Evolutionary conservation across 139 green algal species (phyloP), one percentile per base, ranked within the genome.

Genomic region (Picochlorum sp.): DNA sequence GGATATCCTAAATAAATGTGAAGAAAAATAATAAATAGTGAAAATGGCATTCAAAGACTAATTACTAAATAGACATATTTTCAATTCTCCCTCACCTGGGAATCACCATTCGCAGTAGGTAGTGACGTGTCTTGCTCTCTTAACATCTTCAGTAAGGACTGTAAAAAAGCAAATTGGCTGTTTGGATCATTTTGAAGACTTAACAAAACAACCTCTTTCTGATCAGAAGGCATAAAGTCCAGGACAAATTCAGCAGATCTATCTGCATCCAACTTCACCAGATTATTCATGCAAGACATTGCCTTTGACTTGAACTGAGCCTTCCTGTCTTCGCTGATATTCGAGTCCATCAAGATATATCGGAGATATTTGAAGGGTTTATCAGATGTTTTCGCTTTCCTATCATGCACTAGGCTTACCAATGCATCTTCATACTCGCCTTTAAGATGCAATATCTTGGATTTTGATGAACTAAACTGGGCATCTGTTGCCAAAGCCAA

Each of bases 281-380:
- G 52, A 25, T 37, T 7, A 16, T 59, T 9, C 16, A 29, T 45
- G 30, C 53, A 50, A 25, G 14, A n/a, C 59, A 73, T 7, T 18
- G 39, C 32, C 2, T 39, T 39, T 7, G 16, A 31, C 5, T 25
- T 9, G 16, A 68, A 43, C 3, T 31, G 35, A n/a, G 40, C 58
- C 2, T 33, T 25, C 16, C 49, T 50, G 26, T 39, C n/a, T 28
- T 8, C 12, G 2, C 44, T 5, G 18, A 45, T 30, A 40, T 16
- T 24, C 0, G 43, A 12, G 7, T 73, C 70, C 8, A 40, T 36
- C 31, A 66, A 44, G 20, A 75, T 49, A 24, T 76, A 66, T 0
- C 55, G 35, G 26, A 71, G 63, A 41, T 77, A 81, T 56, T 56
- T 47, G 47, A 81, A 73, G 7, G 64, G n/a, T n/a, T n/a, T n/a